Percentiles rank a stretch among this genome's conserved stretches.
Conservation (phyloP, 306 rosid species). For the Abrus precatorius region DNA sequence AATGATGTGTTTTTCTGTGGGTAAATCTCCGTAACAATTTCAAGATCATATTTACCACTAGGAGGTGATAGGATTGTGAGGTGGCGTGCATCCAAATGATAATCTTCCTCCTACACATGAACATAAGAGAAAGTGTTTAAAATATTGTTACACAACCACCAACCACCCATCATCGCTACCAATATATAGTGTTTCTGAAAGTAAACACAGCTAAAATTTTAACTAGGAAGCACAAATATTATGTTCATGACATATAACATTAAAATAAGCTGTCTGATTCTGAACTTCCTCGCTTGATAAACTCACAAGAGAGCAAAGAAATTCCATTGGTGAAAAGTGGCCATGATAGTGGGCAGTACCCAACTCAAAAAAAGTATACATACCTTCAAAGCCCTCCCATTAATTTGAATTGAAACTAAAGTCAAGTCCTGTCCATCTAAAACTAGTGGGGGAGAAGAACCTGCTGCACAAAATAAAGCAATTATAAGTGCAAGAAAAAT, state of each 20-base stretch:
- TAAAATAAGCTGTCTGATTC: constrained; percentile 20
- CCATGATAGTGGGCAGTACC: not conserved
- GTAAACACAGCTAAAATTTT: constrained; percentile 29
- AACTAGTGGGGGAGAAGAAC: constrained; percentile 73
- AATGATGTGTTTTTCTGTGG: constrained; percentile 94
- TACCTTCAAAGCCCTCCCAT: constrained; percentile 82
- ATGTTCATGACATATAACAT: constrained; percentile 4
- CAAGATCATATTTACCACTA: constrained; percentile 72
- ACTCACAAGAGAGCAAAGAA: constrained; percentile 31
- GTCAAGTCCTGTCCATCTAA: constrained; percentile 79
- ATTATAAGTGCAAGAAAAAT: constrained; percentile 8
- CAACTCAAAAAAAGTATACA: constrained; percentile 7
- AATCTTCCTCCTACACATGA: constrained; percentile 72
- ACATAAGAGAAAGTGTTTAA: constrained; percentile 23
- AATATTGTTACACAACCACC: constrained; percentile 36
- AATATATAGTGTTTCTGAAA: constrained; percentile 12
- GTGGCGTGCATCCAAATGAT: constrained; percentile 74
- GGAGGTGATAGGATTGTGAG: constrained; percentile 81
- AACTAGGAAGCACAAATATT: constrained; percentile 28
- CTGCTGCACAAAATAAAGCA: constrained; percentile 58
- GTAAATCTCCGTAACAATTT: constrained; percentile 74
- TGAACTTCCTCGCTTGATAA: constrained; percentile 32
- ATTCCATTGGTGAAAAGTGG: constrained; percentile 25
- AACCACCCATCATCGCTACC: constrained; percentile 18
- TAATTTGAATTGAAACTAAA: constrained; percentile 72